phyloP scores from a whole-genome alignment of 2,329 filamentous ascomycete species.

The Hymenotorrendiella dingleyae region DNA sequence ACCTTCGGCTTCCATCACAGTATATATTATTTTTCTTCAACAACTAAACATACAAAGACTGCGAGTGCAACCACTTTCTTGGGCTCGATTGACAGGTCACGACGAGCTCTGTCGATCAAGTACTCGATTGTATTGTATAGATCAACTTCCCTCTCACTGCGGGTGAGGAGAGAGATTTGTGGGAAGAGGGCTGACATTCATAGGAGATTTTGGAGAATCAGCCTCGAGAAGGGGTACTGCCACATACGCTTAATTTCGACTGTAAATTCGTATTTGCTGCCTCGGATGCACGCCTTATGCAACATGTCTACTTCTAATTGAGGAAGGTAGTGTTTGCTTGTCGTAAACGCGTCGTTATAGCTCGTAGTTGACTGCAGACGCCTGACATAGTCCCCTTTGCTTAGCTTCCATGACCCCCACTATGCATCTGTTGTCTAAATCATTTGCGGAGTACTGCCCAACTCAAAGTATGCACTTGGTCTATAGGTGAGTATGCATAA shows the following conservation, averaged over 20 bases:
- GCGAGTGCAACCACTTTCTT: slow-evolving; percentile 53
- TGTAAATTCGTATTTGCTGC: too few species aligned
- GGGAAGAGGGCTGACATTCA: neutral
- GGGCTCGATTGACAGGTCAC: slow-evolving; percentile 57
- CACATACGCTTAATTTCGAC: neutral
- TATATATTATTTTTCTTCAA: too few species aligned
- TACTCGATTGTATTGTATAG: slow-evolving; percentile 28
- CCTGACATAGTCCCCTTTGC: neutral
- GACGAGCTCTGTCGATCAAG: slow-evolving; percentile 35
- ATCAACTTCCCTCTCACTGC: slow-evolving; percentile 17
- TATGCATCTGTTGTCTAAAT: neutral
- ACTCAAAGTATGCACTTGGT: too few species aligned
- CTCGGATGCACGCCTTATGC: too few species aligned
- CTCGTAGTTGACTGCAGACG: neutral
- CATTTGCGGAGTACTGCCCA: too few species aligned
- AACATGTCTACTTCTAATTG: too few species aligned
- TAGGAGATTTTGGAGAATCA: neutral
- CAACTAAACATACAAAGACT: too few species aligned
- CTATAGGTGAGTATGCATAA: too few species aligned
- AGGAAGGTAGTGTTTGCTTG: too few species aligned
- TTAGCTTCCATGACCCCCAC: neutral
- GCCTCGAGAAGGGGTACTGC: neutral
- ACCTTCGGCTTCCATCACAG: neutral
- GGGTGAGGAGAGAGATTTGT: slow-evolving; percentile 1
- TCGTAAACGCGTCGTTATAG: too few species aligned